phyloP scores from a whole-genome alignment of 192 early-diverging fungal species.

The Coemansia furcata region DNA sequence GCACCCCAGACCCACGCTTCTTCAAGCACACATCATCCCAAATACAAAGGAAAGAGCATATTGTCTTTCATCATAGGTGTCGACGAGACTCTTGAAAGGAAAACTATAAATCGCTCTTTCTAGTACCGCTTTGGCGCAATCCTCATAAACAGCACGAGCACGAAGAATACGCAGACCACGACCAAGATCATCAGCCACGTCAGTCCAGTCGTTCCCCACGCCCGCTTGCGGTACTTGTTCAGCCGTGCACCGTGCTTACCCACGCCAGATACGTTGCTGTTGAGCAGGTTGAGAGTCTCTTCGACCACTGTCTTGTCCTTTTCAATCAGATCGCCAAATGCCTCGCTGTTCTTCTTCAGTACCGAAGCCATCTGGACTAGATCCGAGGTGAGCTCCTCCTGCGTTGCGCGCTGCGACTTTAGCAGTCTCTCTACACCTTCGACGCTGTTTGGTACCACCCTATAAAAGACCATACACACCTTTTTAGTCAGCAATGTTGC shows the following conservation, averaged over 20 bases:
- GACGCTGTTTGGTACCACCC: slow-evolving; percentile 32
- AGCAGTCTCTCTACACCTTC: slow-evolving; percentile 45
- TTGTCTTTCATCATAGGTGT: neutral
- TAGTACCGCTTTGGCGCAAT: slow-evolving; percentile 53
- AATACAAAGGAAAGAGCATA: neutral
- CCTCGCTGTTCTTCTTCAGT: slow-evolving; percentile 47
- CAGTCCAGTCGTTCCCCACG: slow-evolving; percentile 53
- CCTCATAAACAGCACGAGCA: slow-evolving; percentile 50
- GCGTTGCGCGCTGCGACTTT: slow-evolving; percentile 42
- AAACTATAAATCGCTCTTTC: neutral
- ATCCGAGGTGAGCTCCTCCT: slow-evolving; percentile 45
- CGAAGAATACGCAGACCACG: slow-evolving; percentile 46
- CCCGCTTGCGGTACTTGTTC: slow-evolving; percentile 46
- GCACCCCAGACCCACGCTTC: neutral
- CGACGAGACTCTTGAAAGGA: neutral
- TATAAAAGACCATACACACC: slow-evolving; percentile 9
- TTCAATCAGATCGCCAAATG: slow-evolving; percentile 43
- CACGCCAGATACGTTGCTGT: slow-evolving; percentile 31
- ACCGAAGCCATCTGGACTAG: slow-evolving; percentile 41
- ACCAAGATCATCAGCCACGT: slow-evolving; percentile 46
- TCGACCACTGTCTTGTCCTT: slow-evolving; percentile 45
- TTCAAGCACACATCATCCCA: neutral
- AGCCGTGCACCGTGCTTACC: slow-evolving; percentile 38
- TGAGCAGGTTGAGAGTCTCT: slow-evolving; percentile 29
- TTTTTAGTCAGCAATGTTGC: neutral